These are phyloP conservation scores for Stellera chamaejasme DNA, from an alignment of 345 rosid species.

Conservation along the genomic window DNA sequence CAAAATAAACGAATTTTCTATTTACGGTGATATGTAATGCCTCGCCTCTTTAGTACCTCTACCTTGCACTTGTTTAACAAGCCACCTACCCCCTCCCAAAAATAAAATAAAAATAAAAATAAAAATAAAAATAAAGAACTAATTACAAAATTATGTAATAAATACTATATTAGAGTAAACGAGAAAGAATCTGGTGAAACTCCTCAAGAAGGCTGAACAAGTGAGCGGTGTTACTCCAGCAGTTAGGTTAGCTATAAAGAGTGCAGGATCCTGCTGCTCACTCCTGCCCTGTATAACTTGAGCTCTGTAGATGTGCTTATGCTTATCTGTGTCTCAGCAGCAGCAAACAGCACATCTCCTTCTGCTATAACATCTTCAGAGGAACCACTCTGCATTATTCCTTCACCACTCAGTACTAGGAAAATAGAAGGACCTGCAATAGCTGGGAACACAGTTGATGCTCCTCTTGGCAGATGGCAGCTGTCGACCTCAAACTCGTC, in stretches of 20 bases:
- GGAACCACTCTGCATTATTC: slow-evolving; percentile 37
- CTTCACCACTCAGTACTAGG: slow-evolving; percentile 53
- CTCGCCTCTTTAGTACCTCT: no score
- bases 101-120: no score
- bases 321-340: slow-evolving; percentile 51
- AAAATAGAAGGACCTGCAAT: slow-evolving; percentile 80
- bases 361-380: slow-evolving; percentile 28
- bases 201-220: no score
- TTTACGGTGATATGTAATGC: no score
- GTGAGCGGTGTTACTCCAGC: no score
- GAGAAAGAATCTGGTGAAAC: no score
- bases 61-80: no score
- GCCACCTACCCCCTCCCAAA: no score
- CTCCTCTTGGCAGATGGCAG: slow-evolving; percentile 60
- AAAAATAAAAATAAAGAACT: no score
- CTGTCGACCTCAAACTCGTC: slow-evolving; percentile 86
- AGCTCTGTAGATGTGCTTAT: slow-evolving; percentile 44
- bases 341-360: slow-evolving; percentile 82
- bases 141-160: no score
- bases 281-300: slow-evolving; percentile 83
- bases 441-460: slow-evolving; percentile 58
- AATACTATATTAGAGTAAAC: no score
- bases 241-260: not conserved
- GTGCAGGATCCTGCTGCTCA: slow-evolving; percentile 57
- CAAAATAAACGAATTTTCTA: no score